Conservation (phyloP, 1,139 yeast species). For the Candida anutae region DNA sequence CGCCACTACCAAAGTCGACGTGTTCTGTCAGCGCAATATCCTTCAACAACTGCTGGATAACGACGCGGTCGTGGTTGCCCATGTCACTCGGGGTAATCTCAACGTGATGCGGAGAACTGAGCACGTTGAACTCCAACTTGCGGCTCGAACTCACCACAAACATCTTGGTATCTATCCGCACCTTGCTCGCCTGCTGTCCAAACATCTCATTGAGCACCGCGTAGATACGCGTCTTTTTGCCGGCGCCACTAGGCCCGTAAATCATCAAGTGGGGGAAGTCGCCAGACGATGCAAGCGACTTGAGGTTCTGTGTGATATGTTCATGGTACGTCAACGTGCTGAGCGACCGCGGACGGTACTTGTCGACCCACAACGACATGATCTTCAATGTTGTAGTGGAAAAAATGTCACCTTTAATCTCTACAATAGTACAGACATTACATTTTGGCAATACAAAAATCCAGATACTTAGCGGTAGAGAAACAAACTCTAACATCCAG, state of each 20-base stretch:
- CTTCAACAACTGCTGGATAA: conserved; percentile 86
- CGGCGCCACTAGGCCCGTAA: conserved; percentile 96
- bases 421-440: too few relatives aligned
- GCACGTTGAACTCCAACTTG: conserved; percentile 84
- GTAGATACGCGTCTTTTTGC: conserved; percentile 89
- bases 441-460: too few relatives aligned
- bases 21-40: conserved; percentile 95
- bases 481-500: too few relatives aligned
- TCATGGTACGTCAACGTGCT: conserved; percentile 60
- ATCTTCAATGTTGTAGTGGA: conserved; percentile 1
- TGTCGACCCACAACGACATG: conserved; percentile 97
- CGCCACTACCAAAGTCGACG: conserved; percentile 57
- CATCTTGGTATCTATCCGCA: conserved; percentile 85
- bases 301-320: conserved; percentile 54
- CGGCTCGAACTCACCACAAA: conserved; percentile 65
- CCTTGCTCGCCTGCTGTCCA: conserved; percentile 71
- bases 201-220: conserved; percentile 73
- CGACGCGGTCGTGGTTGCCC: conserved; percentile 92
- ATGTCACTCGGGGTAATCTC: conserved; percentile 96
- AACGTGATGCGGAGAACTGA: conserved; percentile 81
- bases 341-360: conserved; percentile 72
- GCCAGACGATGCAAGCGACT: conserved; percentile 61
- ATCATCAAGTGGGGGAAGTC: conserved; percentile 90
- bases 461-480: too few relatives aligned
- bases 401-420: not conserved